phyloP scores from a whole-genome alignment of 208 protist species.

The Wallacemonas sp. region DNA sequence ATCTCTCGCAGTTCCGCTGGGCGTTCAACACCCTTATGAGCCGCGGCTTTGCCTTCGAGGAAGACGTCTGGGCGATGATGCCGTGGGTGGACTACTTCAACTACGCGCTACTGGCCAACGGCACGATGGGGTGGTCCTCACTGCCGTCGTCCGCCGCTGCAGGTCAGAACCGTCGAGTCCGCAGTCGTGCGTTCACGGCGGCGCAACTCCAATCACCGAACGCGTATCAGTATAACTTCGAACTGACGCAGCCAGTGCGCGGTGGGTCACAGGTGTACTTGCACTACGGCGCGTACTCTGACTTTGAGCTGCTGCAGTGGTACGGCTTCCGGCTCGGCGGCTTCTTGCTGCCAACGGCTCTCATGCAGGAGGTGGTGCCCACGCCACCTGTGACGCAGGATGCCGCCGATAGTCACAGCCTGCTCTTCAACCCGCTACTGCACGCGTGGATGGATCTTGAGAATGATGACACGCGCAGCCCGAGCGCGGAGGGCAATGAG shows the following conservation, averaged over 20 bases:
- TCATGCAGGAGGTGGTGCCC: conserved; percentile 13
- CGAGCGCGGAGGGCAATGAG: not conserved
- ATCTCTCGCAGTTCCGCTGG: conserved; percentile 71
- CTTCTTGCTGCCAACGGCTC: conserved; percentile 42
- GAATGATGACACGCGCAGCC: not conserved
- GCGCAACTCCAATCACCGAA: conserved; percentile 20
- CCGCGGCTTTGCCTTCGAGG: conserved; percentile 77
- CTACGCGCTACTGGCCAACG: conserved; percentile 74
- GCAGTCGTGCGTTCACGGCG: too few relatives aligned
- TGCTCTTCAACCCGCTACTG: not conserved
- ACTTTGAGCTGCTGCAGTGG: conserved; percentile 88
- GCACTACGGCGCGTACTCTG: conserved; percentile 87
- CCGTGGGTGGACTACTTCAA: conserved; percentile 94
- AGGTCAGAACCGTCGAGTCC: too few relatives aligned
- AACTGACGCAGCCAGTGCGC: conserved; percentile 33
- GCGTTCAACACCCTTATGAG: conserved; percentile 88
- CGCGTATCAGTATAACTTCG: conserved; percentile 59
- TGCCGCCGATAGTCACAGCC: too few relatives aligned
- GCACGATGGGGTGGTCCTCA: conserved; percentile 49
- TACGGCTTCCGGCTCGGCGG: conserved; percentile 88
- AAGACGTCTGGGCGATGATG: conserved; percentile 91
- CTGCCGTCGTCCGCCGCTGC: too few relatives aligned
- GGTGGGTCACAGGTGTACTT: conserved; percentile 71
- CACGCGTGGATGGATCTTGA: not conserved
- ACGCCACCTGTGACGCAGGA: not conserved